Evolutionary conservation across 2,329 filamentous ascomycete genomes (phyloP).

Genomic region (Fusarium sp.): DNA sequence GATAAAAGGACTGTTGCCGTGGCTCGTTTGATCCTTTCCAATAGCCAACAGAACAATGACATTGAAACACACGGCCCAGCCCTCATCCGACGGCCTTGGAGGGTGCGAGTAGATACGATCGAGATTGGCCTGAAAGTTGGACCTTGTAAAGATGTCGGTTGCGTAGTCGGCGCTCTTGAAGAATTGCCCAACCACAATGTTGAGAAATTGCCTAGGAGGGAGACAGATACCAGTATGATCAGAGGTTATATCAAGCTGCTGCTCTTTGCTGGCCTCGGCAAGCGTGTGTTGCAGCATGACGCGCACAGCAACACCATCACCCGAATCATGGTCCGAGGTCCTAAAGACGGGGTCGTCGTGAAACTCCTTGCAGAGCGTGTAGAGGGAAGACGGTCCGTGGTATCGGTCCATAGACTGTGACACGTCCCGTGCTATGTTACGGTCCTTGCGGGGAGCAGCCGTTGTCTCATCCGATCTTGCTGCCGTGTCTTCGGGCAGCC

Average conservation of each 20-base stretch:
- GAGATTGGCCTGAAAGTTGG: slow-evolving; percentile 38
- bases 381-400: slow-evolving; percentile 42
- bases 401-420: slow-evolving; percentile 38
- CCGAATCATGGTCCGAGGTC: background rate
- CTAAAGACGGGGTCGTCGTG: slow-evolving; percentile 34
- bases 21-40: slow-evolving; percentile 36
- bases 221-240: slow-evolving; percentile 32
- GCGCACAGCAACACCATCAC: slow-evolving; percentile 5
- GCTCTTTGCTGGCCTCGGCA: slow-evolving; percentile 33
- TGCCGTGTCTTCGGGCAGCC: slow-evolving; percentile 8
- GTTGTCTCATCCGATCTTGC: background rate
- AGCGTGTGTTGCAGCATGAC: slow-evolving; percentile 40
- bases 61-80: slow-evolving; percentile 44
- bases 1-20: slow-evolving; percentile 40
- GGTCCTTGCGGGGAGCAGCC: slow-evolving; percentile 14
- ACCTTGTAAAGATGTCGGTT: slow-evolving; percentile 39
- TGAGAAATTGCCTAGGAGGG: slow-evolving; percentile 43
- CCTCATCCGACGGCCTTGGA: slow-evolving; percentile 36
- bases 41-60: slow-evolving; percentile 41
- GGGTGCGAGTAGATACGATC: slow-evolving; percentile 41
- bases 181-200: slow-evolving; percentile 40
- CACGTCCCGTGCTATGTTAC: slow-evolving; percentile 37
- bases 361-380: slow-evolving; percentile 42
- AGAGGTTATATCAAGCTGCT: slow-evolving; percentile 37
- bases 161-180: slow-evolving; percentile 42